Base-by-base conservation (phyloP, 805 yeast genomes). In the Lachancea cidri region DNA sequence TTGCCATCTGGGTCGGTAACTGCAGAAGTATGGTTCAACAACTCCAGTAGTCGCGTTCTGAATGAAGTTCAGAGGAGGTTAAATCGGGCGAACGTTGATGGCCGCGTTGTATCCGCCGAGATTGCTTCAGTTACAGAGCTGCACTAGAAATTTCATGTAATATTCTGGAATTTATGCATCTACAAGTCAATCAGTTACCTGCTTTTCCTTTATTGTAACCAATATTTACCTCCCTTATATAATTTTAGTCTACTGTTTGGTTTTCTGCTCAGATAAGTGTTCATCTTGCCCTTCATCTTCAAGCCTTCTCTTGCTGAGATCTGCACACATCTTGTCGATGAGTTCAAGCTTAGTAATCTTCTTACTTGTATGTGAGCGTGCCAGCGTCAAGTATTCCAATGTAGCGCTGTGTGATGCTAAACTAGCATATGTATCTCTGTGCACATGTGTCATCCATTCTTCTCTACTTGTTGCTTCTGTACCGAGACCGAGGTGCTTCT, bases 401-500 rank as follows among this genome's bases (percentile, higher is more conserved):
- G 54, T 30, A 1, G 49, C 56, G 0, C 64, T 52, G 42, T 62
- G 65, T 5, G 55, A 54, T 16, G 49, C 52, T 16, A 64, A 15
- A 16, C 54, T 49, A 37, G 50, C 44, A 39, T 58, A 59, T 3
- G 62, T 55, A 41, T 62, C 67, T 35, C 52, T 50, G 7, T 50
- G 50, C 4, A 60, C 55, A 51, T 83, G 85, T 4, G 73, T 61
- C 45, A 81, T 53, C 77, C 91, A 89, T 58, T 85, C 91, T 13
- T 70, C 69, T 38, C 81, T 68, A 0, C 82, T 68, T 0, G 94
- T 87, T 39, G 78, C 80, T 7, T 88, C 72, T 54, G 78, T 72
- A 0, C 96, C 96, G 1, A 89, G 60, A 1, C 95, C 95, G 17
- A 82, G 67, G 55, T 83, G 79, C 53, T 81, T 77, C 33, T 77